Conservation (phyloP, 306 rosid species). For the Phaseolus lunatus region DNA sequence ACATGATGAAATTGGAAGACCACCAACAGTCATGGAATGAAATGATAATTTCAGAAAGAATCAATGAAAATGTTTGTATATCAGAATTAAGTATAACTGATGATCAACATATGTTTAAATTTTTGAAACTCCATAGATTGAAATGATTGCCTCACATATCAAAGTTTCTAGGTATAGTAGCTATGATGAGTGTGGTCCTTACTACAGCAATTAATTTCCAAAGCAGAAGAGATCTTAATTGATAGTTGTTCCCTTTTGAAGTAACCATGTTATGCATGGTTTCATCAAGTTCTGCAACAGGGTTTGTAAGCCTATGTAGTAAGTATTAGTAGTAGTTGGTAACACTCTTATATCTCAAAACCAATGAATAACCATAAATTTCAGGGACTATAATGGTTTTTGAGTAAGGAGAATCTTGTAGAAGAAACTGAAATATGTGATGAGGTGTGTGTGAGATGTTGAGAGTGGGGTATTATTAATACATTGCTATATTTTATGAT, state of each 20-base stretch:
- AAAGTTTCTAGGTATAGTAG: slow-evolving; percentile 2
- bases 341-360: too few relatives aligned
- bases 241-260: slow-evolving; percentile 20
- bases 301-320: too few relatives aligned
- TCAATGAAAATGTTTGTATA: slow-evolving; percentile 16
- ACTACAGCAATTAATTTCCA: neutral
- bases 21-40: slow-evolving; percentile 23
- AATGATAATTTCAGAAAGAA: slow-evolving; percentile 35
- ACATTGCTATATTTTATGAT: slow-evolving; percentile 41
- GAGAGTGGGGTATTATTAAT: slow-evolving; percentile 57
- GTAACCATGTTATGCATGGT: slow-evolving; percentile 31
- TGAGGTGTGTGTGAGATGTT: slow-evolving; percentile 43
- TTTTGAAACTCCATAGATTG: neutral
- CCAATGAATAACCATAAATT: too few relatives aligned
- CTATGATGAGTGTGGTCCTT: neutral
- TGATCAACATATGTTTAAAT: slow-evolving; percentile 5
- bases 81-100: neutral
- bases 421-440: slow-evolving; percentile 43
- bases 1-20: slow-evolving; percentile 36
- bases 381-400: too few relatives aligned
- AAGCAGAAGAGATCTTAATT: neutral
- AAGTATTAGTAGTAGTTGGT: too few relatives aligned
- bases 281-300: slow-evolving; percentile 28
- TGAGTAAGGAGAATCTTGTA: slow-evolving; percentile 41
- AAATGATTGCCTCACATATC: neutral